Evolutionary conservation across 1,284 basidiomycete species (phyloP).

Genomic region (Cryptococcus floricola): DNA sequence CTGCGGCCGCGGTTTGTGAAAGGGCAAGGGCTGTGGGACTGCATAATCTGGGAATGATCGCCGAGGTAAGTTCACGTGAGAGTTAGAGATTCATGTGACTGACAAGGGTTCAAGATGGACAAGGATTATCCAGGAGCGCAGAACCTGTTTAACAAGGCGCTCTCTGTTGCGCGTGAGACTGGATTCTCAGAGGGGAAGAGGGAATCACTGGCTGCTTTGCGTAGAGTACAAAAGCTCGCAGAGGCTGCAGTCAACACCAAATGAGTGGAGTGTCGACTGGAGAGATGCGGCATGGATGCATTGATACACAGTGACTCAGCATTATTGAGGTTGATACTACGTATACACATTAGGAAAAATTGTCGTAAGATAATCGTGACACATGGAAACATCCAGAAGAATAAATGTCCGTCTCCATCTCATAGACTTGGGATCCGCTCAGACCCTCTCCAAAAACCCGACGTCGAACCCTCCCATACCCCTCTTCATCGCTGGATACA

Average conservation of each 20-base stretch:
- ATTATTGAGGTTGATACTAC: neutral
- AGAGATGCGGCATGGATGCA: neutral
- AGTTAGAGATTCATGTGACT: neutral
- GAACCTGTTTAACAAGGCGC: constrained; percentile 30
- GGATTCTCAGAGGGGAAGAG: constrained; percentile 41
- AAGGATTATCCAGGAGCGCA: constrained; percentile 27
- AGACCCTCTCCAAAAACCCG: constrained; percentile 37
- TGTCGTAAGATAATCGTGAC: neutral
- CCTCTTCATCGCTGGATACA: constrained; percentile 28
- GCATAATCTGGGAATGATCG: constrained; percentile 47
- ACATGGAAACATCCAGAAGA: neutral
- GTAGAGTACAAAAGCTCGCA: constrained; percentile 13
- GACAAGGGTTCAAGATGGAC: constrained; percentile 30
- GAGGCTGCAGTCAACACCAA: constrained; percentile 1
- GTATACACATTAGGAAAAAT: neutral
- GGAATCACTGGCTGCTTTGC: constrained; percentile 39
- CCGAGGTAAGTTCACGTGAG: constrained; percentile 35
- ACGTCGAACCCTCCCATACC: constrained; percentile 36
- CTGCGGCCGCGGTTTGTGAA: constrained; percentile 29
- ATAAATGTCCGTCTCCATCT: too few relatives aligned
- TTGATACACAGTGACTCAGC: neutral
- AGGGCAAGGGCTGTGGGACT: constrained; percentile 38
- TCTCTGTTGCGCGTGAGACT: constrained; percentile 27
- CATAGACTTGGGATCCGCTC: neutral
- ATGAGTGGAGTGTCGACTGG: neutral